phyloP scores from a whole-genome alignment of 2,329 filamentous ascomycete genomes.

The Neoscytalidium dimidiatum region DNA sequence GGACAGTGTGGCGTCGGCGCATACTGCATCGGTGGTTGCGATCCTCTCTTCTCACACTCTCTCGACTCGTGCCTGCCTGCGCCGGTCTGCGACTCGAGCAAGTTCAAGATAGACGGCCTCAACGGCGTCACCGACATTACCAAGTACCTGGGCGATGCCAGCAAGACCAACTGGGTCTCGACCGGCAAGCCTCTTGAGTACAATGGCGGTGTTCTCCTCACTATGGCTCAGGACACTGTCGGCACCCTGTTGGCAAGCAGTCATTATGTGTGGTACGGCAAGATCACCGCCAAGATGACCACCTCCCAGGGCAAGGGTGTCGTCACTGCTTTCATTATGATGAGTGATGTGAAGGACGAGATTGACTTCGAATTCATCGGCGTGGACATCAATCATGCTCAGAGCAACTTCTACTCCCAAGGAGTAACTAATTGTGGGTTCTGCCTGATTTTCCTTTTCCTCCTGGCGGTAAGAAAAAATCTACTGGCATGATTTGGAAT shows the following conservation, averaged over 20 bases:
- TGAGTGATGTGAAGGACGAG: constrained; percentile 95
- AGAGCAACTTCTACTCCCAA: constrained; percentile 98
- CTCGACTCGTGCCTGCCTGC: constrained; percentile 83
- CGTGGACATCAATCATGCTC: constrained; percentile 71
- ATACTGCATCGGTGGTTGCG: constrained; percentile 94
- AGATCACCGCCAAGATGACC: constrained; percentile 81
- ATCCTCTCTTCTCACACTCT: constrained; percentile 79
- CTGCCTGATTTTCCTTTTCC: constrained; percentile 26
- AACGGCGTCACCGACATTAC: constrained; percentile 70
- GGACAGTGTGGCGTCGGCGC: constrained; percentile 90
- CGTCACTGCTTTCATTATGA: constrained; percentile 94
- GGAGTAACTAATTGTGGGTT: constrained; percentile 84
- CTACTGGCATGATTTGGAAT: background rate
- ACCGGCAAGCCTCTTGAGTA: constrained; percentile 73
- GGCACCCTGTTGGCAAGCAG: constrained; percentile 86
- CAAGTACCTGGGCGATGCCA: constrained; percentile 83
- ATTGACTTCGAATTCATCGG: constrained; percentile 97
- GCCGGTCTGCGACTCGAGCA: constrained; percentile 76
- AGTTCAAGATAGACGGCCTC: constrained; percentile 72
- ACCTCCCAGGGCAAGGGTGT: constrained; percentile 84
- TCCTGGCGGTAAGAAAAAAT: background rate
- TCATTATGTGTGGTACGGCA: constrained; percentile 96
- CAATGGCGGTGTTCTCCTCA: constrained; percentile 71
- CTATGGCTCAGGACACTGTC: constrained; percentile 82
- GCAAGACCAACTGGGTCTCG: constrained; percentile 81